These are phyloP conservation scores for Penicillium parvum DNA, from an alignment of 495 filamentous ascomycete species.

Conservation along the genomic window DNA sequence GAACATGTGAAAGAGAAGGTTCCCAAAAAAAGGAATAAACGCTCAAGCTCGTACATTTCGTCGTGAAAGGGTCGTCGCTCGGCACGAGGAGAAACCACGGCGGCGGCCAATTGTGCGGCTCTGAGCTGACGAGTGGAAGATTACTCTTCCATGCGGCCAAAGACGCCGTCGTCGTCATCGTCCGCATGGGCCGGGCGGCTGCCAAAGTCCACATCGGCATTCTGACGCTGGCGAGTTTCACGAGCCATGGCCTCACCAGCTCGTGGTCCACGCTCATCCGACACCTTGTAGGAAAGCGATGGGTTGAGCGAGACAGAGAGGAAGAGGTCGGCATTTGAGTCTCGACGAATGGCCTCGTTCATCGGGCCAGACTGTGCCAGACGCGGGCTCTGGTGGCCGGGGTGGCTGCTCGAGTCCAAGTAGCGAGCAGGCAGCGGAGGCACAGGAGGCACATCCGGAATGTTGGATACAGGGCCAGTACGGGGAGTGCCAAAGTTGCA, in stretches of 20 bases:
- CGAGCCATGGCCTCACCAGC: slow-evolving; percentile 31
- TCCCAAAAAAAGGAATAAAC: slow-evolving; percentile 31
- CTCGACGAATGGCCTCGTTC: slow-evolving; percentile 39
- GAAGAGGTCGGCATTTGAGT: slow-evolving; percentile 36
- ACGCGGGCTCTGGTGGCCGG: slow-evolving; percentile 21
- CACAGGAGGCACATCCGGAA: slow-evolving; percentile 77
- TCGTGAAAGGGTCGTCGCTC: slow-evolving; percentile 25
- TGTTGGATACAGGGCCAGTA: slow-evolving; percentile 62
- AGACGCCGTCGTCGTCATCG: slow-evolving; percentile 92
- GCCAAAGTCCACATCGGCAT: slow-evolving; percentile 78
- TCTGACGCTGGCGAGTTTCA: slow-evolving; percentile 47
- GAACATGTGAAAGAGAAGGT: slow-evolving; percentile 28
- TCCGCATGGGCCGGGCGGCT: slow-evolving; percentile 61
- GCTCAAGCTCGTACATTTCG: slow-evolving; percentile 43
- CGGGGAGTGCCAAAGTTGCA: slow-evolving; percentile 88
- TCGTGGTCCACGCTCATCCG: slow-evolving; percentile 42
- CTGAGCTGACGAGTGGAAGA: slow-evolving; percentile 2
- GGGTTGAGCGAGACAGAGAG: slow-evolving; percentile 42
- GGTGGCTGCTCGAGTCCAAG: slow-evolving; percentile 34
- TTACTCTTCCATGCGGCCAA: slow-evolving; percentile 94
- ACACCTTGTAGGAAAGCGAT: slow-evolving; percentile 47
- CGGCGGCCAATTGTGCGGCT: slow-evolving; percentile 2
- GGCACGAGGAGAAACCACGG: slow-evolving; percentile 6
- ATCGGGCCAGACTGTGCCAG: slow-evolving; percentile 24
- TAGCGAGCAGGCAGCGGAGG: slow-evolving; percentile 68